Conservation (phyloP, 2,329 filamentous ascomycete genomes). For the Cadophora sp. region DNA sequence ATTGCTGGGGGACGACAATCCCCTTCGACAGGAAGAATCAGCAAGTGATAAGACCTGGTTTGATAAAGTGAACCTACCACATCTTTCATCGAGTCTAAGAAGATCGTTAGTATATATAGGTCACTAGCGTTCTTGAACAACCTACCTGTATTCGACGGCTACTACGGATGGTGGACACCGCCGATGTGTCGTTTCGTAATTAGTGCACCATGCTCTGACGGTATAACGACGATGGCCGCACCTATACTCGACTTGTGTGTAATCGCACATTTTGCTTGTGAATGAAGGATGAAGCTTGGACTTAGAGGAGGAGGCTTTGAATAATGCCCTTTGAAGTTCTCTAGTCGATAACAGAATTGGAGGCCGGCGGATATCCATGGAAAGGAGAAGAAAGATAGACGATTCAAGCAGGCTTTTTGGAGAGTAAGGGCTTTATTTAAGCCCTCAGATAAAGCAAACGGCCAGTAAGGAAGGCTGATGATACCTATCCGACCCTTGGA, state of each 20-base stretch:
- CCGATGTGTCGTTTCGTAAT: neutral
- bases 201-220: neutral
- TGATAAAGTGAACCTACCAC: neutral
- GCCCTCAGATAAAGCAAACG: neutral
- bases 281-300: neutral
- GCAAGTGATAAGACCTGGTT: neutral
- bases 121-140: neutral
- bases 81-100: neutral
- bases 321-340: neutral
- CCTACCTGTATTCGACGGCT: neutral
- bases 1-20: neutral
- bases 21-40: neutral
- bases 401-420: neutral
- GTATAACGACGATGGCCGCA: neutral
- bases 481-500: neutral
- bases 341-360: neutral
- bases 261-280: neutral
- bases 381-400: constrained; percentile 7
- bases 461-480: neutral
- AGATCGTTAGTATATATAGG: neutral
- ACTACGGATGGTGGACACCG: neutral
- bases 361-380: neutral
- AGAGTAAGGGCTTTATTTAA: constrained; percentile 1
- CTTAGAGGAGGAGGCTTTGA: too few species aligned
- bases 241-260: neutral